phyloP scores from a whole-genome alignment of 2,329 filamentous ascomycete species.

The Apiospora phragmitis region DNA sequence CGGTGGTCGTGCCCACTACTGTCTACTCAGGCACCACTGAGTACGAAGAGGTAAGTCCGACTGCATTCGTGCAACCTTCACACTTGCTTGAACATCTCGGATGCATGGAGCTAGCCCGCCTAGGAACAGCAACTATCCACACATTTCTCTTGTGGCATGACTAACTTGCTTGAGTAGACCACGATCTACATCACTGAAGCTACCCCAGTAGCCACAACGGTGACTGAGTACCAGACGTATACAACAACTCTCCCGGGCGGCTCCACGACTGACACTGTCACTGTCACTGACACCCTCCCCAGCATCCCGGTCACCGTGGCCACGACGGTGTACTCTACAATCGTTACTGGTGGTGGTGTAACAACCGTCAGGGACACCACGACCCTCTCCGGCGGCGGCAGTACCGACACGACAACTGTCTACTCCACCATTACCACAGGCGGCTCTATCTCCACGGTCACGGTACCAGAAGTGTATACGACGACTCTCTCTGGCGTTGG shows the following conservation, averaged over 20 bases:
- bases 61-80: not conserved
- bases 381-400: not conserved
- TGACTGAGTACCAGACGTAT: not conserved
- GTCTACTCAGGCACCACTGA: not conserved
- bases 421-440: not conserved
- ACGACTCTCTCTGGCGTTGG: no score
- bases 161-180: not conserved
- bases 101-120: not conserved
- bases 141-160: no score
- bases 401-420: not conserved
- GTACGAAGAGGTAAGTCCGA: not conserved
- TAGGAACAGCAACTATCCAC: no score
- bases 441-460: not conserved
- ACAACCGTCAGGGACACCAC: not conserved
- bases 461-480: no score
- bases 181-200: not conserved
- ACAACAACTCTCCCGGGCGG: not conserved
- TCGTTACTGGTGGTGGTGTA: not conserved
- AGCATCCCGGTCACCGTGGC: not conserved
- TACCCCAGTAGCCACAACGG: not conserved
- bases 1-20: not conserved
- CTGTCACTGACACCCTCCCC: not conserved
- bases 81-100: not conserved
- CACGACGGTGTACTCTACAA: not conserved
- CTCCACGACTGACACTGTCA: not conserved